These are phyloP conservation scores for Trametes versicolor DNA, from an alignment of 1,284 basidiomycete species.

Conservation along the genomic window DNA sequence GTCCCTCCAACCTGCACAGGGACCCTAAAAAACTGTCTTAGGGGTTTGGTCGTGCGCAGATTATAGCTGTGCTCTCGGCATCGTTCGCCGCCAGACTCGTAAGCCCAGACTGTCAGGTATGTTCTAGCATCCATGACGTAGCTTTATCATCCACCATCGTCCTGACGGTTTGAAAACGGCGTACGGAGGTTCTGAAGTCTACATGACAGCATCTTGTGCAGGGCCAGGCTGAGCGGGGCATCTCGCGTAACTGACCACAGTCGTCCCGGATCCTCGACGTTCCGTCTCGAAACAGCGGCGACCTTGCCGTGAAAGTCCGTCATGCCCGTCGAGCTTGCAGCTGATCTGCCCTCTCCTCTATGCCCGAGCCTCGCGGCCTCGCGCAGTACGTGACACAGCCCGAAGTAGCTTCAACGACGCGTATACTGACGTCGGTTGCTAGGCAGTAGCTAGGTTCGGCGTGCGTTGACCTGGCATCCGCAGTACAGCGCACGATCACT, in stretches of 20 bases:
- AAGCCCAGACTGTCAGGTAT: slow-evolving; percentile 2
- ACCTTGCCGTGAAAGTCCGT: slow-evolving; percentile 2
- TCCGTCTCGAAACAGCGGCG: neutral
- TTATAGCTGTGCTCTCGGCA: slow-evolving; percentile 9
- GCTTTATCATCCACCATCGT: neutral
- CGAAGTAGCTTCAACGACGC: slow-evolving; percentile 8
- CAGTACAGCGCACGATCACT: neutral
- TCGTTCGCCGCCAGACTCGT: slow-evolving; percentile 16
- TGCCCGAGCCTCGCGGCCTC: slow-evolving; percentile 14
- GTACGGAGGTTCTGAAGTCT: neutral
- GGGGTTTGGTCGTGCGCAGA: neutral
- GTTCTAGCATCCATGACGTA: neutral
- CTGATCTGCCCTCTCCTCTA: neutral
- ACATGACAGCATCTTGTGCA: neutral
- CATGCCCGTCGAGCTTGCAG: neutral
- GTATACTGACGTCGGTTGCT: slow-evolving; percentile 13
- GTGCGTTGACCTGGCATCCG: neutral
- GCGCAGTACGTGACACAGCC: slow-evolving; percentile 14
- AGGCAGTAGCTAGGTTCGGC: neutral
- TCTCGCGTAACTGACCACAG: slow-evolving; percentile 1
- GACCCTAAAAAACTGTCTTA: neutral
- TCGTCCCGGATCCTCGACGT: neutral
- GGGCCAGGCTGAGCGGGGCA: neutral
- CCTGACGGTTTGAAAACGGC: neutral
- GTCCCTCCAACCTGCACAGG: neutral